These are phyloP conservation scores for Fusarium sp. DNA, from an alignment of 2,329 filamentous ascomycete species.

Conservation along the genomic window DNA sequence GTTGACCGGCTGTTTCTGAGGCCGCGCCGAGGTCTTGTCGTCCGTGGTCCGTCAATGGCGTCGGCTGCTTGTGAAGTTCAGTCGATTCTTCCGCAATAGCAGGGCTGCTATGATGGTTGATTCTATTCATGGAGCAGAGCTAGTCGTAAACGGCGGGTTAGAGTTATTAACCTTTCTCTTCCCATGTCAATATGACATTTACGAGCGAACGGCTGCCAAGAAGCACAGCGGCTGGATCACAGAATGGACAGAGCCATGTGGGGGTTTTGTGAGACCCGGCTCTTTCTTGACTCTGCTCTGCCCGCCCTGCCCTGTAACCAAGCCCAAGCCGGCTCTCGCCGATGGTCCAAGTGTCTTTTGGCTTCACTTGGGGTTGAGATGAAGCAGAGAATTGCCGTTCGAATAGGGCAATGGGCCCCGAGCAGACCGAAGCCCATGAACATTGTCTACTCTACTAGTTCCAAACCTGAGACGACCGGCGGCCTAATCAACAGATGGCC, in stretches of 20 bases:
- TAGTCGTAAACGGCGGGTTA: background rate
- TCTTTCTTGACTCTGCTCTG: slow-evolving; percentile 18
- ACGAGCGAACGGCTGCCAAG: background rate
- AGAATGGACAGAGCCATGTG: slow-evolving; percentile 10
- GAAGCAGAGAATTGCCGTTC: background rate
- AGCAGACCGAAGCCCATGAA: background rate
- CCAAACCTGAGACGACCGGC: background rate
- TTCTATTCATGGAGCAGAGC: background rate
- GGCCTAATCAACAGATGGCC: background rate
- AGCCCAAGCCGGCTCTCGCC: slow-evolving; percentile 33
- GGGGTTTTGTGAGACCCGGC: slow-evolving; percentile 11
- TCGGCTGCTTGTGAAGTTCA: slow-evolving; percentile 3
- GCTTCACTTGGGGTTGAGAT: background rate
- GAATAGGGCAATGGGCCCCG: background rate
- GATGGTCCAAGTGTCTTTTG: slow-evolving; percentile 27
- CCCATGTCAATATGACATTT: background rate
- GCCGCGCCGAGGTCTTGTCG: slow-evolving; percentile 29
- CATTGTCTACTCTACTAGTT: background rate
- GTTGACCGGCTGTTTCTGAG: slow-evolving; percentile 35
- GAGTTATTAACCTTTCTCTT: background rate
- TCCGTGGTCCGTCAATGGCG: slow-evolving; percentile 1
- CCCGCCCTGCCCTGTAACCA: slow-evolving; percentile 11
- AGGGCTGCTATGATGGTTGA: background rate
- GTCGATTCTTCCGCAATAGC: slow-evolving; percentile 1
- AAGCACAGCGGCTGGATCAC: background rate